phyloP scores from a whole-genome alignment of 768 basidiomycete genomes.

The Rhodotorula paludigena region DNA sequence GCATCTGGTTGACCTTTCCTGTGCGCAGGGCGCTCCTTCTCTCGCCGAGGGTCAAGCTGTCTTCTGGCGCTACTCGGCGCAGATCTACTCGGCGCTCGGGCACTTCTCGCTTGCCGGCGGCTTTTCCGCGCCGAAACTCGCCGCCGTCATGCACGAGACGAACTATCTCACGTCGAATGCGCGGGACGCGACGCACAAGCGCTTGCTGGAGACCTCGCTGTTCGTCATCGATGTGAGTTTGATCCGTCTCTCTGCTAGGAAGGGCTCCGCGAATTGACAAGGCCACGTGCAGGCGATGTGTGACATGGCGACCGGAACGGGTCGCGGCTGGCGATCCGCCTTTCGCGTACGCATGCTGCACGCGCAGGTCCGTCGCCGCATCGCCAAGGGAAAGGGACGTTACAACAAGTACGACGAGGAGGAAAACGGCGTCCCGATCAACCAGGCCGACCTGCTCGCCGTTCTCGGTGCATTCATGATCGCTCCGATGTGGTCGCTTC shows the following conservation, averaged over 20 bases:
- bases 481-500: conserved; percentile 45
- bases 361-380: conserved; percentile 43
- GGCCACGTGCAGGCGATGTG: conserved; percentile 40
- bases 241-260: neutral
- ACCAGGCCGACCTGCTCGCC: conserved; percentile 45
- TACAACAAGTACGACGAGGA: conserved; percentile 42
- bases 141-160: conserved; percentile 44
- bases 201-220: conserved; percentile 43
- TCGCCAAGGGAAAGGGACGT: conserved; percentile 37
- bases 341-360: conserved; percentile 46
- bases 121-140: conserved; percentile 39
- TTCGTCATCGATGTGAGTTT: conserved; percentile 41
- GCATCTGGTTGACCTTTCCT: neutral
- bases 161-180: conserved; percentile 44
- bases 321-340: conserved; percentile 45
- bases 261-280: too few relatives aligned
- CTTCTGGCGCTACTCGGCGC: conserved; percentile 45
- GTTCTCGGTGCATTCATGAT: conserved; percentile 46
- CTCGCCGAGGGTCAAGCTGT: conserved; percentile 46
- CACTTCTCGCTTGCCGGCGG: conserved; percentile 45
- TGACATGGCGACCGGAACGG: conserved; percentile 44
- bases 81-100: conserved; percentile 44
- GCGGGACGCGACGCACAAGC: conserved; percentile 37
- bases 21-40: conserved; percentile 12
- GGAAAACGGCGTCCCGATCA: conserved; percentile 45